A percentile compares a stretch with the other conserved stretches of the same genome.
These are phyloP conservation scores for Fusarium decemcellulare DNA, from an alignment of 2,329 filamentous ascomycete genomes.

Conservation along the genomic window DNA sequence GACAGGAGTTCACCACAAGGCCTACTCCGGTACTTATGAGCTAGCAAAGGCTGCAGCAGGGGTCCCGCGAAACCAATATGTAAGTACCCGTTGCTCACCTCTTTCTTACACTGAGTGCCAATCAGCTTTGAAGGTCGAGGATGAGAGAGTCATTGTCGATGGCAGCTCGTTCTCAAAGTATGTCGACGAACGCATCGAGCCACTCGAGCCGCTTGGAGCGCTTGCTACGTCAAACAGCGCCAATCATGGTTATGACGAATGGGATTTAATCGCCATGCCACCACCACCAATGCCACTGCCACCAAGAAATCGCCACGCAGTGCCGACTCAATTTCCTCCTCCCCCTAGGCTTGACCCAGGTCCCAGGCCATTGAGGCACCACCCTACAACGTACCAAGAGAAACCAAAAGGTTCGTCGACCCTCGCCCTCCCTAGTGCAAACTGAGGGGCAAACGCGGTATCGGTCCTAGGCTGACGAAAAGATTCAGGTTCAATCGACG, in stretches of 20 bases:
- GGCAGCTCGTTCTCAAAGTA: slow-evolving; percentile 8
- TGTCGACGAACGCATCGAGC: not conserved
- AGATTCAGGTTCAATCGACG: not conserved
- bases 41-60: not conserved
- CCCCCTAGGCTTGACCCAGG: too few relatives aligned
- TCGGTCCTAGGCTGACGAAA: too few relatives aligned
- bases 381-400: not conserved
- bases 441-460: too few relatives aligned
- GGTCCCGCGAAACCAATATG: not conserved
- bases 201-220: not conserved
- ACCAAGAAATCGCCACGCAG: too few relatives aligned
- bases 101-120: not conserved
- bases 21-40: slow-evolving; percentile 6
- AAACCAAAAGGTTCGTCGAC: not conserved
- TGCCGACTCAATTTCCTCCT: too few relatives aligned
- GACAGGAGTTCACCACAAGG: slow-evolving; percentile 7
- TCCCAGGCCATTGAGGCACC: too few relatives aligned
- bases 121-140: not conserved
- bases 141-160: slow-evolving; percentile 12
- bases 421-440: too few relatives aligned
- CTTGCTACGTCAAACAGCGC: not conserved
- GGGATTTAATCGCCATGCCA: too few relatives aligned
- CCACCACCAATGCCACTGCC: too few relatives aligned
- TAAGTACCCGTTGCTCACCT: not conserved
- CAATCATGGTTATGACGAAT: too few relatives aligned